Evolutionary conservation across 768 basidiomycete species (phyloP).

Genomic region (Rhodosporidiobolus odoratus): DNA sequence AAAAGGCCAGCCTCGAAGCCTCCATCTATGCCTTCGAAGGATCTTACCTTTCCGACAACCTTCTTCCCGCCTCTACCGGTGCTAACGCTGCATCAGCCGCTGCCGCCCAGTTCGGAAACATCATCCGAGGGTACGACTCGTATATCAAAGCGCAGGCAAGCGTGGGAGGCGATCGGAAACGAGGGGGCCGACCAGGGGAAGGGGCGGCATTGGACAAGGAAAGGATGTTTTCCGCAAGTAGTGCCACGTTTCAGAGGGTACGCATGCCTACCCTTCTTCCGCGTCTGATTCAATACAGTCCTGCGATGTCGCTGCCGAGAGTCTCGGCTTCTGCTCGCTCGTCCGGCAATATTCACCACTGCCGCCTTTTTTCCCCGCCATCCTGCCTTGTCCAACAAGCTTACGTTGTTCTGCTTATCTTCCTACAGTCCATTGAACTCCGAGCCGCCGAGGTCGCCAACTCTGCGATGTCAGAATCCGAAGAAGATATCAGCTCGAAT

Average conservation of each 20-base stretch:
- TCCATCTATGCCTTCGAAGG: constrained; percentile 50
- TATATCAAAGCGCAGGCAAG: constrained; percentile 46
- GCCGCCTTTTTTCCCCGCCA: not conserved
- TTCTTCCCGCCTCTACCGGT: constrained; percentile 36
- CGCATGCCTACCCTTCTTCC: not conserved
- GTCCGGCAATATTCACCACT: too few relatives aligned
- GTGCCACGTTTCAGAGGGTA: constrained; percentile 45
- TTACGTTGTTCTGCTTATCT: too few relatives aligned
- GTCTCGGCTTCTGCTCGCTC: not conserved
- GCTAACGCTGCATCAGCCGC: constrained; percentile 34
- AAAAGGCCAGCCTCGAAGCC: constrained; percentile 47
- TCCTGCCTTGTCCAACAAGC: too few relatives aligned
- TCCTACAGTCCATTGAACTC: constrained; percentile 20
- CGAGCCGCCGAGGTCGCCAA: constrained; percentile 22
- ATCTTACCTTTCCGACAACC: constrained; percentile 48
- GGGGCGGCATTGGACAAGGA: constrained; percentile 44
- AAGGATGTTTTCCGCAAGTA: constrained; percentile 47
- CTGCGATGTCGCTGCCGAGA: not conserved
- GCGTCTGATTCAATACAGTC: not conserved
- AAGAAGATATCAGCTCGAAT: constrained; percentile 23
- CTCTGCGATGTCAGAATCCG: constrained; percentile 14
- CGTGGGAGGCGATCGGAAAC: constrained; percentile 32
- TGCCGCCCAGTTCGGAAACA: constrained; percentile 46
- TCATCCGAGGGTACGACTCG: constrained; percentile 50
- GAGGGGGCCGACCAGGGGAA: constrained; percentile 37